Evolutionary conservation across 306 rosid species (phyloP), one percentile per base, ranked within the genome.

Genomic region (Castanea crenata): DNA sequence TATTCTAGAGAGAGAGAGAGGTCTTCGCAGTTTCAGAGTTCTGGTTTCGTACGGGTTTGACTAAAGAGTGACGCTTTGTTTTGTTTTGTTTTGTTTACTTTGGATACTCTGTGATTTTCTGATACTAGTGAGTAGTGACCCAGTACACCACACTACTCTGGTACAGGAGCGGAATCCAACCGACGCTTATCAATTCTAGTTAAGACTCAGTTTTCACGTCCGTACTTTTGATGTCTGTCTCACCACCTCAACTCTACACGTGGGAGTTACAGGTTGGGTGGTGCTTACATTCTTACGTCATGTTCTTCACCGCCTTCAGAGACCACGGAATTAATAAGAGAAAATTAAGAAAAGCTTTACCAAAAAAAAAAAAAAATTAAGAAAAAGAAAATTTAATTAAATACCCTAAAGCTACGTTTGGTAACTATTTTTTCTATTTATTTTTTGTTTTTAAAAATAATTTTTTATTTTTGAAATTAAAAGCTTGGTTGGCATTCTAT

Each of bases 161-260:
- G 12, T 41, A 41, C 46, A 49, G 54, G 3, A 18, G 76, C 87
- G 91, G 91, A 85, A 87, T 81, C 84, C 80, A 79, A 83, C 69
- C 10, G 0, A 79, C 4, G 41, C 80, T 71, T 79, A 75, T 85
- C 67, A 57, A 89, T 72, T 74, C 4, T 31, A 76, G 88, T 85
- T 85, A 57, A 79, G 83, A 69, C 83, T 56, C 64, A 73, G 87
- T 84, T 86, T 83, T 85, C 73, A 74, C 78, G 83, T 90, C 90
- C 91, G 82, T 21, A 54, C 70, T 34, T 34, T 19, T 46, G 13
- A 5, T 2, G 35, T 41, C 12, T 8, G 46, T 41, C 12, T 41
- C 46, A 41, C 46, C 46, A 8, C 44, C 44, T 6, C 44, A 38
- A 35, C 44, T 38, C 44, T 38, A 55, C 79, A 85, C 91, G 87